Evolutionary conservation across 345 rosid species (phyloP), one percentile per base, ranked within the genome.

Genomic region (Turritis glabra): DNA sequence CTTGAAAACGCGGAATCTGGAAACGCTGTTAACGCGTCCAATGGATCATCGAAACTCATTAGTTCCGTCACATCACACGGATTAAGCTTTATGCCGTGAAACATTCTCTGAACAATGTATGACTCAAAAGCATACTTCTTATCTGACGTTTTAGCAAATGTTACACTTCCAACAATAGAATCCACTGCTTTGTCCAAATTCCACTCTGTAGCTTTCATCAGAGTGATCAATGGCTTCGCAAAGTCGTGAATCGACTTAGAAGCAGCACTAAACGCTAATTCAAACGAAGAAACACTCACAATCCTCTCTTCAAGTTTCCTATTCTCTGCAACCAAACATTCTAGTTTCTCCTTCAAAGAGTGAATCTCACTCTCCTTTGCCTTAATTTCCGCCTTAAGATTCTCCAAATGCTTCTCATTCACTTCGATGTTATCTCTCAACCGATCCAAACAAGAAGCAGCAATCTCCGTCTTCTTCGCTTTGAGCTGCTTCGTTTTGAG

Each of bases 91-190:
- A 78, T 40, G 21, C 80, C 81, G 26, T 80, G 77, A 56, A 85
- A 89, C 91, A 89, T 85, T 77, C 88, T 82, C 27, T 82, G 37
- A 15, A 81, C 86, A 71, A 89, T 79, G 78, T 77, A 89, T 15
- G 91, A 85, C 71, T 87, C 91, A 22, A 89, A 89, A 21, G 85
- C 86, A 74, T 69, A 87, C 83, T 89, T 87, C 80, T 89, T 89
- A 67, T 83, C 80, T 3, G 84, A 78, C 61, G 80, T 85, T 40
- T 64, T 83, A 8, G 74, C 77, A 44, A 79, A 89, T 43, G 18
- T 59, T 71, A 83, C 88, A 4, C 78, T 77, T 46, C 37, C 78
- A 17, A 82, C 87, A 13, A 87, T 77, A 3, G 90, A 70, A 30
- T 82, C 76, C 5, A 79, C 90, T 33, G 84, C 90, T 52, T 23